Percentiles rank a stretch among this genome's conserved stretches.
Conservation (phyloP, 2,329 filamentous ascomycete genomes). For the Simplicillium sp. region DNA sequence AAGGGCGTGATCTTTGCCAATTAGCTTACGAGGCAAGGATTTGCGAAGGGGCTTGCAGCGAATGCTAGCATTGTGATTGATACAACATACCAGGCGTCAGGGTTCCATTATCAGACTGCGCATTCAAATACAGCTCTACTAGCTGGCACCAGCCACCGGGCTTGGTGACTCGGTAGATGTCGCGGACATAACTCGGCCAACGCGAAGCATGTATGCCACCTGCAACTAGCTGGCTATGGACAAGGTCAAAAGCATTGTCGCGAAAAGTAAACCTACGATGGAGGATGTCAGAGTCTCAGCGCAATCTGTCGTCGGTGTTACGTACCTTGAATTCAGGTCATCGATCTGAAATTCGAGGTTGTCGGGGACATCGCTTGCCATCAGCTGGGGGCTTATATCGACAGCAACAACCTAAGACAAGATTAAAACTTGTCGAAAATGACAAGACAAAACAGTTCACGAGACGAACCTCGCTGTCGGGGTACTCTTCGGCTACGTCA, state of each 20-base stretch:
- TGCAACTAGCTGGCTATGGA: constrained; percentile 67
- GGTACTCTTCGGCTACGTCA: constrained; percentile 56
- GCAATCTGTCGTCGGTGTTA: too few species aligned
- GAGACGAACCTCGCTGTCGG: constrained; percentile 50
- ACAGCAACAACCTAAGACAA: constrained; percentile 55
- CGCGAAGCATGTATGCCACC: constrained; percentile 62
- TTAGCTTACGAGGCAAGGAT: too few species aligned
- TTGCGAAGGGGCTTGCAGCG: too few species aligned
- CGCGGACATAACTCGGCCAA: constrained; percentile 68
- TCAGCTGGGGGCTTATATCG: constrained; percentile 63
- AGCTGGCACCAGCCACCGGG: constrained; percentile 81
- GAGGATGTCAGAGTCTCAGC: background rate
- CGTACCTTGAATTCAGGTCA: constrained; percentile 57
- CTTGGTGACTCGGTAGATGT: constrained; percentile 63
- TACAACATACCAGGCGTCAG: constrained; percentile 47
- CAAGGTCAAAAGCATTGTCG: constrained; percentile 66
- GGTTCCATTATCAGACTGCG: constrained; percentile 79
- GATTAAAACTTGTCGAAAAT: background rate
- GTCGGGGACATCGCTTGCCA: constrained; percentile 51
- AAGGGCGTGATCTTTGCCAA: constrained; percentile 47
- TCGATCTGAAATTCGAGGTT: constrained; percentile 67
- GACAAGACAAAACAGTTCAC: too few species aligned
- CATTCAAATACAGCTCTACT: constrained; percentile 77
- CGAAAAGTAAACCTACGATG: constrained; percentile 52
- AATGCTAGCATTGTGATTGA: too few species aligned